These are phyloP conservation scores for Penicillium tannophilum DNA, from an alignment of 495 filamentous ascomycete species.

Conservation along the genomic window DNA sequence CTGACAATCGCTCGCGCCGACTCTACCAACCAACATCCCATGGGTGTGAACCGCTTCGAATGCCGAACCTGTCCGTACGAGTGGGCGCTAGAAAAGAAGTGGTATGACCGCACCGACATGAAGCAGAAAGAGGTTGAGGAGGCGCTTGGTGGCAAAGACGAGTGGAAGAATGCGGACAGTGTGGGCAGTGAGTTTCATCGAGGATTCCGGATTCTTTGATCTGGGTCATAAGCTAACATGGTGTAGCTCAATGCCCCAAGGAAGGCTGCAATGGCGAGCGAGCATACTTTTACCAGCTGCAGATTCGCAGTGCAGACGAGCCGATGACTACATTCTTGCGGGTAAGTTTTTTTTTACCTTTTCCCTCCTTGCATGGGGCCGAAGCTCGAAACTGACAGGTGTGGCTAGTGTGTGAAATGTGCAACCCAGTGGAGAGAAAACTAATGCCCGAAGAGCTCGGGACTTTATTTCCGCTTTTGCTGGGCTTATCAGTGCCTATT, in stretches of 20 bases:
- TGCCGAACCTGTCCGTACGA: constrained; percentile 94
- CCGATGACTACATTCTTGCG: constrained; percentile 96
- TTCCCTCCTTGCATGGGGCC: constrained; percentile 20
- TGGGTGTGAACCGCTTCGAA: constrained; percentile 74
- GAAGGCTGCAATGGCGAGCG: constrained; percentile 73
- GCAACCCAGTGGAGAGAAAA: constrained; percentile 52
- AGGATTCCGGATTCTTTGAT: neutral
- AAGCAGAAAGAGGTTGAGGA: constrained; percentile 86
- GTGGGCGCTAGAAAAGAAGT: constrained; percentile 68
- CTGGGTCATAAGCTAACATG: neutral
- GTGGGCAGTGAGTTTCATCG: constrained; percentile 53
- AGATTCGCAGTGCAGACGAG: constrained; percentile 97
- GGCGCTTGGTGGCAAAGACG: constrained; percentile 82
- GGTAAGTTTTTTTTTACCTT: constrained; percentile 51
- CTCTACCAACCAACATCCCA: constrained; percentile 43
- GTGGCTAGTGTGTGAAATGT: constrained; percentile 47
- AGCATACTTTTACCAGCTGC: constrained; percentile 93
- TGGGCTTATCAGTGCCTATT: neutral
- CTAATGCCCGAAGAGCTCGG: constrained; percentile 2
- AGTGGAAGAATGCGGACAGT: constrained; percentile 90
- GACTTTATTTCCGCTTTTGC: constrained; percentile 6
- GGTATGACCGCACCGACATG: constrained; percentile 72
- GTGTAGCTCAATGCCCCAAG: constrained; percentile 70
- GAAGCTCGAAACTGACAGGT: constrained; percentile 30
- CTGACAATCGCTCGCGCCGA: constrained; percentile 69